Base-by-base conservation (phyloP, 1,284 basidiomycete genomes). In the Trametes hirsuta region DNA sequence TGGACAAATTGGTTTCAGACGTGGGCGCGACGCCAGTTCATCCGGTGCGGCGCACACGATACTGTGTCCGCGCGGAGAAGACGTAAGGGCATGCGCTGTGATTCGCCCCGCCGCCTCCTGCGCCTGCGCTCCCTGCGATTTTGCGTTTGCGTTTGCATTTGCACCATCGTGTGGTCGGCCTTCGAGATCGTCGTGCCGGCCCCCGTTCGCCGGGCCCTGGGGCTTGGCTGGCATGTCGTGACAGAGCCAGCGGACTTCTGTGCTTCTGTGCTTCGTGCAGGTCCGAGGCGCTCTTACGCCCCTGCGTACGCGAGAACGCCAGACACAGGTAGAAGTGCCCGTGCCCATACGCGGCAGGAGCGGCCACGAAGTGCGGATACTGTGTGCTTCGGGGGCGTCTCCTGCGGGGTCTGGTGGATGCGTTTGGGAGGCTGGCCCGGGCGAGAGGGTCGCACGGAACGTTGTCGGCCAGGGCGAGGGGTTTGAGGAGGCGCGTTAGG, bases 301-400 rank as follows among this genome's bases (percentile, higher is more conserved):
- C 34, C 40, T 5, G 12, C 39, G 44, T 37, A 18, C 48, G 37
- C 47, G 55, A 34, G 21, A n/a, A 41, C 54, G 30, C 42, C n/a
- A 30, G n/a, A 46, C 34, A 52, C 36, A 52, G 44, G 47, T 30
- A 52, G 42, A 52, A 45, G 47, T 30, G 49, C n/a, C 30, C 37
- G 36, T 58, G 45, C 11, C 49, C 49, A n/a, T 18, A 58, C 25
- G 12, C 15, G 56, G 56, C 6, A 58, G 36, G 44, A n/a, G 42
- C 34, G 44, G 21, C 6, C 18, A 44, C 37, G 12, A 12, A 37
- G 25, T 47, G 45, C 45, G 49, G 56, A 58, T 6, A 18, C 49
- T 50, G 44, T 35, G 49, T 37, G 24, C 42, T n/a, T 47, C 41
- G 42, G 49, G 30, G 56, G 56, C 50, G 56, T 45, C 56, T 34